A percentile compares a stretch with the other conserved stretches of the same genome.
phyloP scores from a whole-genome alignment of 1,284 basidiomycete species.

The Ceratobasidium sp. region DNA sequence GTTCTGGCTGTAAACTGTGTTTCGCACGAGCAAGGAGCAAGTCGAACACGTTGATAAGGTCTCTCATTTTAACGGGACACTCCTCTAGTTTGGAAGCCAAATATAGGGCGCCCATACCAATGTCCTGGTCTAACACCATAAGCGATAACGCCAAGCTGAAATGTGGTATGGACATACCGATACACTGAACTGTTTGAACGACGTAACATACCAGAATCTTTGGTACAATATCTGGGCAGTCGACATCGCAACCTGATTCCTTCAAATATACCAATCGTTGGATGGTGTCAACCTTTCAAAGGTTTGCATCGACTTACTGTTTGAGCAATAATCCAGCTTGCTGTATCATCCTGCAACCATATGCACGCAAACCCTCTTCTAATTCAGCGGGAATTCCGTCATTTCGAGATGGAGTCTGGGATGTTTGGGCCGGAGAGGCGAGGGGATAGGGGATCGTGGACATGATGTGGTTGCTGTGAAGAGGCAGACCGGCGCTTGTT shows the following conservation, averaged over 20 bases:
- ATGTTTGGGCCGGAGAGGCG: conserved; percentile 79
- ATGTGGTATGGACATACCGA: conserved; percentile 54
- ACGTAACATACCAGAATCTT: conserved; percentile 95
- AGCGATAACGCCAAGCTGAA: conserved; percentile 3
- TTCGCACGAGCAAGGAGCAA: conserved; percentile 72
- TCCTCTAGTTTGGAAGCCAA: conserved; percentile 97
- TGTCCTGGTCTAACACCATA: conserved; percentile 63
- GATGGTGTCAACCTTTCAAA: neutral
- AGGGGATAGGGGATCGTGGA: conserved; percentile 78
- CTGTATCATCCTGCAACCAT: conserved; percentile 92
- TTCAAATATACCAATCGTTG: conserved; percentile 47
- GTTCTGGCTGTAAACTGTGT: conserved; percentile 49
- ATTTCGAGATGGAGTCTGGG: conserved; percentile 75
- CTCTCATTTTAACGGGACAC: conserved; percentile 87
- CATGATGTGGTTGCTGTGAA: conserved; percentile 50
- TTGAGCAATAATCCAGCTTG: conserved; percentile 90
- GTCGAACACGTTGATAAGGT: conserved; percentile 94
- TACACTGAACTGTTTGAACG: conserved; percentile 91
- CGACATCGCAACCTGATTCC: conserved; percentile 95
- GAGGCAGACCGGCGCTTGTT: neutral
- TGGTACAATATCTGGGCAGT: conserved; percentile 97
- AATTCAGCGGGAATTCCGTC: conserved; percentile 83
- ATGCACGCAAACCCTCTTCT: conserved; percentile 85
- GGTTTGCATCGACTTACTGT: conserved; percentile 63
- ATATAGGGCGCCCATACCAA: conserved; percentile 91